Evolutionary conservation across 2,329 filamentous ascomycete genomes (phyloP), one percentile per base, ranked within the genome.

Genomic region (Fusarium sp.): DNA sequence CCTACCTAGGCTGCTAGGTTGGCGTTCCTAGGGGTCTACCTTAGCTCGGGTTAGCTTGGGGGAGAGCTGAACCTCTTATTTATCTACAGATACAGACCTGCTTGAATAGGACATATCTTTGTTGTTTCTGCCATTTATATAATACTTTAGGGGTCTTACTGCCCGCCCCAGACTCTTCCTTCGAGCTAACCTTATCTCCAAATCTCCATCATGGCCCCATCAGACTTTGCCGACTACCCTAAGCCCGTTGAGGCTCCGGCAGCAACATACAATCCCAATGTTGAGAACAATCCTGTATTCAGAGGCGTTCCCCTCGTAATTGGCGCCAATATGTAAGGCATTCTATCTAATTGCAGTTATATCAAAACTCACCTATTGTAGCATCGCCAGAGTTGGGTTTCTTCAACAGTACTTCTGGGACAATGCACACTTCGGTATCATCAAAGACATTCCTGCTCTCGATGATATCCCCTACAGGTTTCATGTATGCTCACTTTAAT

Each of bases 371-470:
- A 70, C 23, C 24, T 58, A 3, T 24, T n/a, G 4, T 50, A 92
- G 90, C 21, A 79, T 94, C 42, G 82, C 87, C 3, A 87, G 86
- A 26, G 80, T 90, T n/a, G 80, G 82, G 13, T 83, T 86, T 42
- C 66, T 95, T 11, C 90, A 92, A 63, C 86, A 84, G 57, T 79
- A 87, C 44, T 84, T 94, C 66, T 97, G 91, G 90, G 81, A 80
- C 48, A 93, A 93, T 81, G 90, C 92, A 47, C 79, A 85, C 28
- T 87, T 90, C 58, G 82, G 81, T 29, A 76, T 73, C 20, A 75
- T 86, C 64, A 84, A 83, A 61, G 77, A 84, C 46, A 78, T 88
- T 15, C 78, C 83, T 3, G 81, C 77, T 13, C 78, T 90, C 16
- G 78, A 81, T 10, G 82, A 85, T 55, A 67, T 82, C 2, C 75